Evolutionary conservation across 805 yeast species (phyloP), one percentile per base, ranked within the genome.

Genomic region (Jamesozyma rosinii): DNA sequence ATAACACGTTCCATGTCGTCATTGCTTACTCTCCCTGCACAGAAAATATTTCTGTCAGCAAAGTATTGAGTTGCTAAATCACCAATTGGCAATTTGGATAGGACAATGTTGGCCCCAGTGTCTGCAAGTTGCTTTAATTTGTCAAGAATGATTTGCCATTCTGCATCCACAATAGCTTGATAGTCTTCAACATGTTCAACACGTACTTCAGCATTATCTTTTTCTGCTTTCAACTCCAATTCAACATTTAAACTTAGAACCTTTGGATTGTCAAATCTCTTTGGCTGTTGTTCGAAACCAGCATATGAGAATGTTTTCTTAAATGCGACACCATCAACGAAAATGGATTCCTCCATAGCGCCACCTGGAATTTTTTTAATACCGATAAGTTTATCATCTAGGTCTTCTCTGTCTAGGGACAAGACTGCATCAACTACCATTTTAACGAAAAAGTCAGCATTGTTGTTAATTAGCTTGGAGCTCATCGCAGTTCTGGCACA

Each of bases 401-500:
- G 70, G 53, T 86, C 94, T 19, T 77, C 74, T 62, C 76, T 87
- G 58, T 90, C 97, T 55, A 92, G 72, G 15, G 90, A 74, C 51
- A 86, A 70, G 18, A 92, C 97, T 0, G 98, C 92, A 63, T 90
- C 95, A 19, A 92, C 98, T 10, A 84, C 95, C 95, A 92, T 87
- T 57, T 87, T 83, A 36, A 96, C 86, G 71, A 90, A 92, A 57
- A 92, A 88, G 31, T 74, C 79, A 5, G 95, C 75, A 66, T 92
- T 92, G 52, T 81, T 82, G 61, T 86, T 79, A 58, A 92, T 89
- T 53, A 92, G 71, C 61, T 92, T 92, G 19, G 97, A 88, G 13
- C 95, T 82, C 97, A 92, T 92, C 36, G 98, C 97, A 6, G 99
- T 92, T 49, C 79, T 79, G 11, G 99, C 98, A 68, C 97, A 89